Evolutionary conservation across 163 green algal species (phyloP).

Genomic region (Trebouxia gelatinosa): DNA sequence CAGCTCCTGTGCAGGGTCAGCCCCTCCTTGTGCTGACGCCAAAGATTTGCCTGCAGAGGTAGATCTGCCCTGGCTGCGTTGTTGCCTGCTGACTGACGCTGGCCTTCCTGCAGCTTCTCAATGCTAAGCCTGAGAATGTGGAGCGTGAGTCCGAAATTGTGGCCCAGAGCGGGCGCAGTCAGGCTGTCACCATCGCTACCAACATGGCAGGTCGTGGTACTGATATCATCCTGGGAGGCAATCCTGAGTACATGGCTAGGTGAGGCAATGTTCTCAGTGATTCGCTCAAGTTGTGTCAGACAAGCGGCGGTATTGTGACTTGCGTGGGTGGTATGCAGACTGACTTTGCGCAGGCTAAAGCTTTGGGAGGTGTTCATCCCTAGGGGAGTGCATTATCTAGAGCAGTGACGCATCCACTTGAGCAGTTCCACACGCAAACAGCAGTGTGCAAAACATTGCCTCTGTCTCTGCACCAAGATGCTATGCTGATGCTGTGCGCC

Average conservation of each 20-base stretch:
- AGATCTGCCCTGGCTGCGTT: no score
- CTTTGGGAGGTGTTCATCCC: no score
- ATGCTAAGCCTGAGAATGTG: constrained; percentile 99
- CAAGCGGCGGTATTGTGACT: neutral
- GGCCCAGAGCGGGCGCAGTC: constrained; percentile 85
- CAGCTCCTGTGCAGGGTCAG: no score
- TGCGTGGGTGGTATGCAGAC: neutral
- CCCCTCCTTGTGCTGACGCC: no score
- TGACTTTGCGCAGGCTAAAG: no score
- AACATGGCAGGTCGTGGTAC: constrained; percentile 99
- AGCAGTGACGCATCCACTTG: no score
- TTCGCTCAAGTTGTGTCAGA: neutral
- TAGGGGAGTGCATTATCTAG: neutral
- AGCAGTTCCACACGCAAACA: no score
- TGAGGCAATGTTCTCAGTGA: neutral
- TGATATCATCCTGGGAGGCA: constrained; percentile 98
- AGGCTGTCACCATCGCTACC: constrained; percentile 96
- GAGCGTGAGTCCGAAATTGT: constrained; percentile 98
- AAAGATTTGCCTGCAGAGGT: no score
- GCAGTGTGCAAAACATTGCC: no score
- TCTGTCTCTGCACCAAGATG: no score
- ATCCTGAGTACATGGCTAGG: constrained; percentile 64
- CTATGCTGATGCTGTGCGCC: constrained; percentile 23
- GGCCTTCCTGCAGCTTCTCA: constrained; percentile 79
- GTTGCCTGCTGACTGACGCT: no score